These are phyloP conservation scores for Solidago caesia DNA, from an alignment of 129 eudicot genomes.

Conservation along the genomic window DNA sequence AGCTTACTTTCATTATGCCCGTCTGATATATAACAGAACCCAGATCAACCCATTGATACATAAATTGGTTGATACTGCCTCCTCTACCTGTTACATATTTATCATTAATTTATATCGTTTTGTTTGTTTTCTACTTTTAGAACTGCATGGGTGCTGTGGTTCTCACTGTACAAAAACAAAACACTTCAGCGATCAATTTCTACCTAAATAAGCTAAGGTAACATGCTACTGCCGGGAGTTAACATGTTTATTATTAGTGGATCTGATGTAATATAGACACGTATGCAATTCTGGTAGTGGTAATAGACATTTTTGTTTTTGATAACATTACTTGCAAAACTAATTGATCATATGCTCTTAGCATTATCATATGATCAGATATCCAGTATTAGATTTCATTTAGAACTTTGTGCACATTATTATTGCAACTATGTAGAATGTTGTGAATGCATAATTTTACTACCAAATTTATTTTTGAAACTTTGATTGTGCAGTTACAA, in stretches of 20 bases:
- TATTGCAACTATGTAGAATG: constrained; percentile 3
- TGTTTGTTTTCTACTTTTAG: constrained; percentile 34
- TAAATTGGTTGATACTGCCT: not conserved
- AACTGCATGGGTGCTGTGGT: constrained; percentile 81
- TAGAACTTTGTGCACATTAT: not conserved
- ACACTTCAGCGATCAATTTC: constrained; percentile 67
- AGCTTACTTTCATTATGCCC: too few relatives aligned
- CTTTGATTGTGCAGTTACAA: constrained; percentile 54
- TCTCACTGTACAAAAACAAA: constrained; percentile 86
- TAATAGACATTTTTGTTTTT: not conserved
- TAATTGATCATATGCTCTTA: too few relatives aligned
- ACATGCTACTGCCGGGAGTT: not conserved
- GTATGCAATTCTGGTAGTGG: not conserved
- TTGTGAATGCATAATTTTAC: constrained; percentile 19
- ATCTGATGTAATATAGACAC: constrained; percentile 3
- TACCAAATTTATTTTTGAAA: constrained; percentile 16
- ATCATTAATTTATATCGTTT: constrained; percentile 13
- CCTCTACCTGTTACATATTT: constrained; percentile 8
- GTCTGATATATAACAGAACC: not conserved
- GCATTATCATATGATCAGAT: not conserved
- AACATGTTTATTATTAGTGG: not conserved
- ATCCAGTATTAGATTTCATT: not conserved
- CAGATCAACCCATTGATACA: not conserved
- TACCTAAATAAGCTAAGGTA: constrained; percentile 69
- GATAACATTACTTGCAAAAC: too few relatives aligned